These are phyloP conservation scores for Naganishia kalamii DNA, from an alignment of 768 basidiomycete species.

Conservation along the genomic window DNA sequence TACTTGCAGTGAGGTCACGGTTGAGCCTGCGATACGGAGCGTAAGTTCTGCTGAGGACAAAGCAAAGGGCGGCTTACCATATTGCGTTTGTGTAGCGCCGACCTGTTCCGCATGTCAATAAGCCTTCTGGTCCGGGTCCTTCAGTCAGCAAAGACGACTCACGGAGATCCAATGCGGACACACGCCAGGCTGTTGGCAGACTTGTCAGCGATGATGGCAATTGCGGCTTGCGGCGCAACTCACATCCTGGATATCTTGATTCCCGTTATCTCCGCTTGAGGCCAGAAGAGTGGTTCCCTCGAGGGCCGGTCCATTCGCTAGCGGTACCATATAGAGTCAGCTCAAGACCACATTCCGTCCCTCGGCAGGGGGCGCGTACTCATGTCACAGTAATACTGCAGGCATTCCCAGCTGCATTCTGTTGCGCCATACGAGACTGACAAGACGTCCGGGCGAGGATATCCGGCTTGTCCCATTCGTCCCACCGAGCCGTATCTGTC, in stretches of 20 bases:
- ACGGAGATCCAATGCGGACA: conserved; percentile 9
- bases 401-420: conserved; percentile 5
- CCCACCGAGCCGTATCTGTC: neutral
- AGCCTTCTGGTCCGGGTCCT: neutral
- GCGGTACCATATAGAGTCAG: neutral
- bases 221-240: neutral
- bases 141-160: neutral
- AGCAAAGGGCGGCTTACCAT: neutral
- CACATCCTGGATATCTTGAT: conserved; percentile 12
- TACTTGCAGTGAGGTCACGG: conserved; percentile 8
- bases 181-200: neutral
- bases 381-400: conserved; percentile 3
- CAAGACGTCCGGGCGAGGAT: conserved; percentile 6
- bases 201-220: neutral
- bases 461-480: neutral
- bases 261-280: conserved; percentile 7
- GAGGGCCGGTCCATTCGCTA: neutral
- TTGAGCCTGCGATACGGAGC: neutral
- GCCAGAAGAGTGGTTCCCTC: neutral
- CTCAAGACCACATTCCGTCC: too few relatives aligned
- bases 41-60: neutral
- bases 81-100: conserved; percentile 1
- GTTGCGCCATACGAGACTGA: neutral
- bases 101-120: neutral
- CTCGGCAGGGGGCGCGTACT: neutral